Evolutionary conservation across 1,284 basidiomycete genomes (phyloP).

Genomic region (Phylloboletellus chloephorus): DNA sequence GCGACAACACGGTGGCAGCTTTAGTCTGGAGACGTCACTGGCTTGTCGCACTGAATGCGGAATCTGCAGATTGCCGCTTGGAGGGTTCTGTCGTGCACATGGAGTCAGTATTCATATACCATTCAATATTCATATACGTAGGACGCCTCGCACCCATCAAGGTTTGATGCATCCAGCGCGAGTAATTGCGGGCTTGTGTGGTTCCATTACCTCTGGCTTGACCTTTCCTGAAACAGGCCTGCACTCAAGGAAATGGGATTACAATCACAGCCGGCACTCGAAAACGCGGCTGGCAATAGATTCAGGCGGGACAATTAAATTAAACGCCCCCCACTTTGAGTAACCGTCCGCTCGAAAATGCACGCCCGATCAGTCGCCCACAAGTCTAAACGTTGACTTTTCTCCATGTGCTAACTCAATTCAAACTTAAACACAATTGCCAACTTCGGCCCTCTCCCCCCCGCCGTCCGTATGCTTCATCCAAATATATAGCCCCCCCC

Average conservation of each 20-base stretch:
- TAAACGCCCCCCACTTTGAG: constrained; percentile 4
- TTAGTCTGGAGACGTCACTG: neutral
- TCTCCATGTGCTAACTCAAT: constrained; percentile 34
- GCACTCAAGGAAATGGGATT: no score
- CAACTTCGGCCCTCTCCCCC: constrained; percentile 16
- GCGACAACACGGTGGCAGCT: neutral
- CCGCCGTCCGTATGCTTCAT: constrained; percentile 16
- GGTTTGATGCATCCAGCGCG: constrained; percentile 24
- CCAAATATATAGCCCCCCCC: constrained; percentile 27
- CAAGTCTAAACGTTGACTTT: constrained; percentile 15
- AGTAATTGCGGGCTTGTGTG: constrained; percentile 4
- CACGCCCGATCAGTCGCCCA: constrained; percentile 21
- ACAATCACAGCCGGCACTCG: no score
- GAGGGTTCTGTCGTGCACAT: neutral
- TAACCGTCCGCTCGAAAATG: constrained; percentile 10
- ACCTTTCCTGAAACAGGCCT: constrained; percentile 15
- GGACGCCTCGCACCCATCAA: constrained; percentile 19
- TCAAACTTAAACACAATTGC: constrained; percentile 35
- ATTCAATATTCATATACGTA: constrained; percentile 10
- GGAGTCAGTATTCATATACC: no score
- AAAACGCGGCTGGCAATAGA: no score
- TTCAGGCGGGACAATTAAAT: no score
- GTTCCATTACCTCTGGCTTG: constrained; percentile 22
- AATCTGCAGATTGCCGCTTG: neutral
- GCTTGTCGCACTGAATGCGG: neutral